Percentiles rank a stretch among this genome's conserved stretches.
These are phyloP conservation scores for Diversispora eburnea DNA, from an alignment of 192 early-diverging fungal genomes.

Conservation along the genomic window DNA sequence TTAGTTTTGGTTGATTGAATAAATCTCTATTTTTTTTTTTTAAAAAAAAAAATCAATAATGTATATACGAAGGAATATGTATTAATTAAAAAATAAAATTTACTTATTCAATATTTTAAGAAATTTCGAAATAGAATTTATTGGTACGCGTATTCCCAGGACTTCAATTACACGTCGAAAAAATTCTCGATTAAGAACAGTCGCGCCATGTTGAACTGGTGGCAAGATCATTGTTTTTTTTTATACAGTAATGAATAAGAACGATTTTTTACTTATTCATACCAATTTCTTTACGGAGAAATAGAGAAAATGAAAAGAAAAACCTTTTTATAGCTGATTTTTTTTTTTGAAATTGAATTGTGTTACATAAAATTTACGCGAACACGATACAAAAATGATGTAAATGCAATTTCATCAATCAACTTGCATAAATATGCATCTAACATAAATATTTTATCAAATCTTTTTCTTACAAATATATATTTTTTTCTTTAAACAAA, in stretches of 20 bases:
- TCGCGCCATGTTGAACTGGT: conserved; percentile 63
- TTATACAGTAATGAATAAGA: too few species aligned
- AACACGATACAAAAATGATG: too few species aligned
- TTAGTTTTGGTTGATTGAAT: conserved; percentile 59
- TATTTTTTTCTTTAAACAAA: background rate
- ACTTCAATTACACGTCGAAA: conserved; percentile 56
- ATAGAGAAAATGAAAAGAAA: too few species aligned
- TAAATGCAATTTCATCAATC: too few species aligned
- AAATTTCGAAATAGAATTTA: conserved; percentile 43
- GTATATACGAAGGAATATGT: background rate
- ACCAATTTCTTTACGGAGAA: too few species aligned
- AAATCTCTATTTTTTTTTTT: conserved; percentile 43
- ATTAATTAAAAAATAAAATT: conserved; percentile 9
- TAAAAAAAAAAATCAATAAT: background rate
- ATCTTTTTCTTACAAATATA: too few species aligned
- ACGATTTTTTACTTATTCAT: too few species aligned
- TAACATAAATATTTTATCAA: too few species aligned
- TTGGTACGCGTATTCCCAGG: conserved; percentile 60
- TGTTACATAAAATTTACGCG: too few species aligned
- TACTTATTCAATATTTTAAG: conserved; percentile 38
- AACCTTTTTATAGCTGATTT: too few species aligned
- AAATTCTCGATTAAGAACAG: conserved; percentile 55
- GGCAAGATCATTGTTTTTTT: conserved; percentile 38
- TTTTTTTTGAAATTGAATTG: too few species aligned
- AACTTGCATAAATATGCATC: too few species aligned